Evolutionary conservation across 441 rosid genomes (phyloP).

Genomic region (Adansonia rubrostipa): DNA sequence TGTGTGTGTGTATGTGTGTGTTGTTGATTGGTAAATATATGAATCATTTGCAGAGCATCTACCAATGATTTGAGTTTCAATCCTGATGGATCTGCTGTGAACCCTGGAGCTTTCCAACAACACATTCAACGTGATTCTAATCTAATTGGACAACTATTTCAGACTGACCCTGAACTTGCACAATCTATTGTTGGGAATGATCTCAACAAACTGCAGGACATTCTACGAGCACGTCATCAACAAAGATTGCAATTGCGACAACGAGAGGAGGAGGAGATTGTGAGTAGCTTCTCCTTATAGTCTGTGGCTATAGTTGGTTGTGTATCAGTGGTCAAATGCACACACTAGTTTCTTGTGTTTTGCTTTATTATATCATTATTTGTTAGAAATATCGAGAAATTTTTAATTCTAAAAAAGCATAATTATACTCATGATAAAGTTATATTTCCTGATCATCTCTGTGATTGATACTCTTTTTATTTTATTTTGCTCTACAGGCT

Average conservation of each 20-base stretch:
- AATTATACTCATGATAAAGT: background rate
- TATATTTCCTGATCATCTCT: background rate
- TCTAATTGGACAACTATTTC: conserved; percentile 78
- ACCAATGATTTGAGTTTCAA: conserved; percentile 59
- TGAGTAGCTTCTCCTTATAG: conserved; percentile 44
- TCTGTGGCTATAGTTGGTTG: conserved; percentile 13
- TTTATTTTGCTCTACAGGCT: conserved; percentile 49
- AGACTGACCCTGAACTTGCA: conserved; percentile 92
- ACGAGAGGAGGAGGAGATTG: conserved; percentile 80
- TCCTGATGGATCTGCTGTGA: conserved; percentile 89
- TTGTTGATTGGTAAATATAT: conserved; percentile 18
- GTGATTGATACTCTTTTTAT: conserved; percentile 4
- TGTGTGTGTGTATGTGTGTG: no score
- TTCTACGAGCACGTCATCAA: conserved; percentile 66
- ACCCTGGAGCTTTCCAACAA: conserved; percentile 89
- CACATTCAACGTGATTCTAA: conserved; percentile 73
- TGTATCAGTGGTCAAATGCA: background rate
- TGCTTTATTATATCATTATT: background rate
- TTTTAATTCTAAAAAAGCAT: background rate
- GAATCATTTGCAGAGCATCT: conserved; percentile 55
- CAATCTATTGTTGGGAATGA: conserved; percentile 84
- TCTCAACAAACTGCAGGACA: conserved; percentile 74
- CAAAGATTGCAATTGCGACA: conserved; percentile 73
- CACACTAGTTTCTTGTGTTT: background rate
- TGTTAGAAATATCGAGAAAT: background rate